Conservation (phyloP, 2,329 filamentous ascomycete species). For the Aspergillus flavus region DNA sequence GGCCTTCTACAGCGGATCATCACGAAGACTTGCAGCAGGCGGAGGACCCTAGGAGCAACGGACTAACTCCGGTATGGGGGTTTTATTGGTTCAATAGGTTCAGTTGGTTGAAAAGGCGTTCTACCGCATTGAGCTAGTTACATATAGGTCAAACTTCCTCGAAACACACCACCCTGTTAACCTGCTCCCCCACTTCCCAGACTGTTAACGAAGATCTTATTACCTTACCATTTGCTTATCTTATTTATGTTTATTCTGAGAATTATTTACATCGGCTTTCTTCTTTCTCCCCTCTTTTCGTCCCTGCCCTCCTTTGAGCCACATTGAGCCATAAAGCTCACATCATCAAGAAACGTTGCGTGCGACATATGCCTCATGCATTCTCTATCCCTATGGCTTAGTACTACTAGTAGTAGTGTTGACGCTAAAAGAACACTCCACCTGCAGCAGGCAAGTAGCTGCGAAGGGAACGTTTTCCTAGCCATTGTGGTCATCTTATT, state of each 20-base stretch:
- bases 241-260: neutral
- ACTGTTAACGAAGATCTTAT: neutral
- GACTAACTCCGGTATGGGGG: neutral
- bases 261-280: neutral
- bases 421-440: neutral
- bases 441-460: neutral
- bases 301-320: neutral
- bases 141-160: neutral
- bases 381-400: neutral
- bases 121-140: constrained; percentile 1
- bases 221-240: neutral
- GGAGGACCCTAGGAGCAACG: neutral
- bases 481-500: neutral
- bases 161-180: neutral
- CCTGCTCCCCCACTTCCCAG: neutral
- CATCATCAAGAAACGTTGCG: neutral
- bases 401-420: neutral
- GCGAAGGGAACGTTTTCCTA: neutral
- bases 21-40: neutral
- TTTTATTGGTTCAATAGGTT: neutral
- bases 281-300: neutral
- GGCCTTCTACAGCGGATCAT: neutral
- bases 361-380: neutral
- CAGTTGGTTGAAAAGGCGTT: neutral
- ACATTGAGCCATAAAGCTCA: neutral